Base-by-base conservation (phyloP, 805 yeast species). In the Zygosaccharomyces bailii region DNA sequence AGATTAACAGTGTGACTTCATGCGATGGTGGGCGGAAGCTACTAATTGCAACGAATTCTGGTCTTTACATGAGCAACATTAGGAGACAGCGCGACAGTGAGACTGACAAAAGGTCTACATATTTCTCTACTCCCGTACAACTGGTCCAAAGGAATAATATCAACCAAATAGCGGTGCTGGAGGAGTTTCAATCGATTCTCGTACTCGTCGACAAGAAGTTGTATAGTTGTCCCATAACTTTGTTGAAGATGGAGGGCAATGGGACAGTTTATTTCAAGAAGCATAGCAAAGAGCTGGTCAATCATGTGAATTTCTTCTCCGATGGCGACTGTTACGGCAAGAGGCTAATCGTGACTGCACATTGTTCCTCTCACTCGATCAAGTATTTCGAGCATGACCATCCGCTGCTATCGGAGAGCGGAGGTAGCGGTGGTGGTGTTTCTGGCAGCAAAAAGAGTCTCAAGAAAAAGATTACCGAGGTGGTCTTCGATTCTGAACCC, bases 1-100 rank as follows among this genome's bases (percentile, higher is more conserved):
- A 84, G 49, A 86, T 91, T 55, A 89, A 87, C 60, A 89, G 97
- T 70, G 91, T 89, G 21, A 89, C 86, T 31, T 95, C 96, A 25
- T 84, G 86, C 63, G 96, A 93, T 60, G 96, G 96, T 42, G 98
- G 98, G 16, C 78, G 95, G 52, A 86, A 90, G 60, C 68, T 90
- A 52, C 64, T 93, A 27, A 90, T 86, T 59, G 98, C 98, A 34
- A 89, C 98, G 0, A 96, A 88, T 60, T 75, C 84, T 0, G 98
- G 99, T 4, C 81, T 93, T 2, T 93, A 84, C 72, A 78, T 88
- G 36, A 80, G 93, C 35, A 88, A 88, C 34, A 78, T 82, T 36
- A 74, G 76, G 46, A 59, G 72, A 41, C 57, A 66, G 41, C 57
- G 60, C 36, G 76, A 74, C n/a, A 63, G 76, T 34, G 76, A 79